Conservation (phyloP, 2,329 filamentous ascomycete species). For the Cladosporium sp. region DNA sequence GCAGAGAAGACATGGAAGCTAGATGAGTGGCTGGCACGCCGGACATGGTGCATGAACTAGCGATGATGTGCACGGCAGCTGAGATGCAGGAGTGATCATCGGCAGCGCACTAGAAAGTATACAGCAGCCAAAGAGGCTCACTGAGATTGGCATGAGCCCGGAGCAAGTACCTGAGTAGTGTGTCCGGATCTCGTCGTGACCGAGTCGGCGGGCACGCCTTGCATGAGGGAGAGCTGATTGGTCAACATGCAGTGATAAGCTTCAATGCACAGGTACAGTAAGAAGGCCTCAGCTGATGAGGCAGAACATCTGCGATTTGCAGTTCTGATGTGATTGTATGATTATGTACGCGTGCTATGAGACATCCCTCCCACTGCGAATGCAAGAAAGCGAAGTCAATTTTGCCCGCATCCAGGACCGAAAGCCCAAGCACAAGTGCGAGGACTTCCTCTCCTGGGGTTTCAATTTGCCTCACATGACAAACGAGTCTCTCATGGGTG, state of each 20-base stretch:
- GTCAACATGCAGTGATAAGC: background rate
- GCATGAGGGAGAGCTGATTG: background rate
- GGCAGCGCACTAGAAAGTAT: background rate
- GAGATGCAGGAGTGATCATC: background rate
- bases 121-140: background rate
- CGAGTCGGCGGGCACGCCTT: background rate
- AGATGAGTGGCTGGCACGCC: background rate
- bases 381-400: conserved; percentile 12
- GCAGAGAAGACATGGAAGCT: too few species aligned
- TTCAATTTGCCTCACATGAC: conserved; percentile 30
- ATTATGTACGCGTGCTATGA: conserved; percentile 13
- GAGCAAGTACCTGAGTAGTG: background rate
- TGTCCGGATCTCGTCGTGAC: background rate
- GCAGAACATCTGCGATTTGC: too few species aligned
- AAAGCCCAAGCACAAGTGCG: background rate
- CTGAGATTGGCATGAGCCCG: background rate
- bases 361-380: conserved; percentile 11
- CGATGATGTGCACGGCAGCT: background rate
- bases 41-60: background rate
- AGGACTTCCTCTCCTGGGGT: conserved; percentile 1
- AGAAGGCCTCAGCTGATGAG: background rate
- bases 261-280: background rate
- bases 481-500: conserved; percentile 31
- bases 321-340: background rate
- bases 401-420: conserved; percentile 9